phyloP scores from a whole-genome alignment of 2,329 filamentous ascomycete genomes.

The Venturia effusa region DNA sequence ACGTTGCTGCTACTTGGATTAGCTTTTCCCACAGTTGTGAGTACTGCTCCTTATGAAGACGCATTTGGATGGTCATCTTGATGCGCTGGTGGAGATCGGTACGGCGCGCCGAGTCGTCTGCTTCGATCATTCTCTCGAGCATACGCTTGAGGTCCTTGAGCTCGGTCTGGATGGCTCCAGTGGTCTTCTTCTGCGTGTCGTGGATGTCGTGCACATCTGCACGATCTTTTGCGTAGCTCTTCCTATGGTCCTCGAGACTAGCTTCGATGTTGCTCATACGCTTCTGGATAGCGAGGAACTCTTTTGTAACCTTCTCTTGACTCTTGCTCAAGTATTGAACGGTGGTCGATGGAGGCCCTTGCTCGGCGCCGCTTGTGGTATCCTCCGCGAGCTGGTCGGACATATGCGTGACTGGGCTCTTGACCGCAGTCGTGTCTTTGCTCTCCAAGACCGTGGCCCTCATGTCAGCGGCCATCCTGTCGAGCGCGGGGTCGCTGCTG shows the following conservation, averaged over 20 bases:
- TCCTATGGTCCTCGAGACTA: background rate
- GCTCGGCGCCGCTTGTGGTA: background rate
- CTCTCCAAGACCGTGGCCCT: background rate
- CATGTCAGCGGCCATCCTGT: conserved; percentile 1
- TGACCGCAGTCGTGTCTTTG: background rate
- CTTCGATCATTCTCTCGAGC: background rate
- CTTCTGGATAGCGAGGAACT: background rate
- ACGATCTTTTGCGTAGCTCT: background rate
- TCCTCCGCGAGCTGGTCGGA: background rate
- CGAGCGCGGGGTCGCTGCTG: background rate
- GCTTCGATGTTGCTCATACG: background rate
- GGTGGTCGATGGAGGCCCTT: background rate
- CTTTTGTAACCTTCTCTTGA: background rate
- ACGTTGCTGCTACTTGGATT: background rate
- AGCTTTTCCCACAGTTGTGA: background rate
- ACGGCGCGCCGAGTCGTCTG: background rate
- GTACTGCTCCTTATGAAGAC: background rate
- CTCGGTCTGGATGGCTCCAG: background rate
- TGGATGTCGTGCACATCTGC: background rate
- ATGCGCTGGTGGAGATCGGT: conserved; percentile 1
- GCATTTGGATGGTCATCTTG: conserved; percentile 3
- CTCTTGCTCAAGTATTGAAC: background rate
- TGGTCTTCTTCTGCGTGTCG: conserved; percentile 1
- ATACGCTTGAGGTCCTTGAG: background rate
- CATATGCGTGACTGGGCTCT: background rate